Percentiles rank a stretch among this genome's conserved stretches.
phyloP scores from a whole-genome alignment of 768 basidiomycete genomes.

The Tricholoma terreum region DNA sequence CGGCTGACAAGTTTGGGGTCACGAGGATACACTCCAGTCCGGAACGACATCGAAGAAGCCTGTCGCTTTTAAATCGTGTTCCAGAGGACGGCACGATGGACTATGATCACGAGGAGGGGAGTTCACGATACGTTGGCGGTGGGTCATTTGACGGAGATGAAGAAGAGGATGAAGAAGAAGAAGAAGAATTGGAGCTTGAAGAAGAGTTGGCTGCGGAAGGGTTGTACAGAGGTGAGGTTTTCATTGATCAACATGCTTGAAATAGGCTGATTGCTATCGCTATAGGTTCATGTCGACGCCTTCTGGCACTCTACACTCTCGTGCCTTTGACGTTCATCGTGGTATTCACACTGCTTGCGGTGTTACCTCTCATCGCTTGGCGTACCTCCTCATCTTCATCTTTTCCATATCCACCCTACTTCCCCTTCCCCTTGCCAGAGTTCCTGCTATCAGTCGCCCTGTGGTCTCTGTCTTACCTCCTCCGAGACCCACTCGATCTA shows the following conservation, averaged over 20 bases:
- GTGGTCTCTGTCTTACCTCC: slow-evolving; percentile 56
- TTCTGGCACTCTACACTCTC: slow-evolving; percentile 55
- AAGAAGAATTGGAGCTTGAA: slow-evolving; percentile 32
- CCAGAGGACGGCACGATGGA: slow-evolving; percentile 34
- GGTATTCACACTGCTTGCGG: slow-evolving; percentile 47
- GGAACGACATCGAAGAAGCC: slow-evolving; percentile 28
- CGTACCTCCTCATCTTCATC: slow-evolving; percentile 26
- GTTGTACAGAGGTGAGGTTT: slow-evolving; percentile 43
- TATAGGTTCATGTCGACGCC: slow-evolving; percentile 59
- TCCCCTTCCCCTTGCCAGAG: slow-evolving; percentile 67
- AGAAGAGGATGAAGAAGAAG: slow-evolving; percentile 37
- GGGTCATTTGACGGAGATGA: slow-evolving; percentile 25
- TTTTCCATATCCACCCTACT: slow-evolving; percentile 44
- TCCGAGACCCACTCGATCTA: slow-evolving; percentile 46
- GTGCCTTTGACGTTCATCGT: slow-evolving; percentile 55
- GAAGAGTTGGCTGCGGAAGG: slow-evolving; percentile 48
- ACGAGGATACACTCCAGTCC: slow-evolving; percentile 21
- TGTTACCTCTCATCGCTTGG: slow-evolving; percentile 50
- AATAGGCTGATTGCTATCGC: background rate
- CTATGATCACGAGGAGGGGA: slow-evolving; percentile 7
- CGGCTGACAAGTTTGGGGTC: background rate
- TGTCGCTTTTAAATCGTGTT: slow-evolving; percentile 28
- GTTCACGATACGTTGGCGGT: slow-evolving; percentile 9
- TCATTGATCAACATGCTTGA: background rate
- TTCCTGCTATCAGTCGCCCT: slow-evolving; percentile 57